Evolutionary conservation across 1,284 basidiomycete genomes (phyloP).

Genomic region (Fomitopsis betulina): DNA sequence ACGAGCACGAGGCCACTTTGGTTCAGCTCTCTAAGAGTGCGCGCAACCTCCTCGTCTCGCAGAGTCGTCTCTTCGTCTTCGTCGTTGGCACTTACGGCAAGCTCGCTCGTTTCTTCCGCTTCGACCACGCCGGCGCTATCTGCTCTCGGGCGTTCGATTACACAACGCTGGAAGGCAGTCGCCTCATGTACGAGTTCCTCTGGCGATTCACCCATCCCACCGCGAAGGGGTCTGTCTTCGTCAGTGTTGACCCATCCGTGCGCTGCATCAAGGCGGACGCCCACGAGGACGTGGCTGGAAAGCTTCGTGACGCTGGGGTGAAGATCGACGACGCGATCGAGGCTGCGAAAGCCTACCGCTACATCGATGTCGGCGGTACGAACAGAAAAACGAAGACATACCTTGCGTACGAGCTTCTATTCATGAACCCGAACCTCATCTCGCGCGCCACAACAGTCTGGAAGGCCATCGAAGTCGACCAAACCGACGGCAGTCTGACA

Average conservation of each 20-base stretch:
- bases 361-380: background rate
- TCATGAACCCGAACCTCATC: background rate
- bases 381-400: background rate
- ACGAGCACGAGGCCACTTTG: background rate
- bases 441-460: background rate
- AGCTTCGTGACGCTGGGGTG: too few species aligned
- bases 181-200: background rate
- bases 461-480: background rate
- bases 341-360: background rate
- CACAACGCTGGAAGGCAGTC: too few species aligned
- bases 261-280: background rate
- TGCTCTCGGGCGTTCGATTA: background rate
- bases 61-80: slow-evolving; percentile 8
- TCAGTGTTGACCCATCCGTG: background rate
- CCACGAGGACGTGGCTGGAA: background rate
- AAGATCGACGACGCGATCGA: too few species aligned
- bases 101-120: slow-evolving; percentile 6
- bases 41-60: slow-evolving; percentile 7
- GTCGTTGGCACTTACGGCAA: slow-evolving; percentile 11
- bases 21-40: slow-evolving; percentile 7
- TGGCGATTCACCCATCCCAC: background rate
- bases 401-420: background rate
- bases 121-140: slow-evolving; percentile 5
- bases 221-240: background rate
- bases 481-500: too few species aligned